These are phyloP conservation scores for Zygosaccharomyces sapae DNA, from an alignment of 1,139 yeast genomes.

Conservation along the genomic window DNA sequence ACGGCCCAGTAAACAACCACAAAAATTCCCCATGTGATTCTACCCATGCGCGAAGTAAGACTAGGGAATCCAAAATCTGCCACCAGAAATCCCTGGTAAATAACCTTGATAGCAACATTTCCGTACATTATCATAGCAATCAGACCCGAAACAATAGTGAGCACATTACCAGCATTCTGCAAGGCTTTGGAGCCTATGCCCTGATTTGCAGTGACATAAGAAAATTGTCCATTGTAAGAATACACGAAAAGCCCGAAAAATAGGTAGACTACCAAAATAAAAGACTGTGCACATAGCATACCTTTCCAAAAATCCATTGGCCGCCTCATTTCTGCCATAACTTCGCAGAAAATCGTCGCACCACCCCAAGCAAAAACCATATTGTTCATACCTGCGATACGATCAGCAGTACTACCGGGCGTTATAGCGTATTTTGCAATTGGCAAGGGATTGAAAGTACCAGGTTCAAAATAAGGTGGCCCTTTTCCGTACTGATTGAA, in stretches of 20 bases:
- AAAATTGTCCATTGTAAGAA: conserved; percentile 43
- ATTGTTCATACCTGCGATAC: conserved; percentile 42
- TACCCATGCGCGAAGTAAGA: conserved; percentile 36
- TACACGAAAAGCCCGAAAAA: conserved; percentile 43
- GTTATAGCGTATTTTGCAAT: conserved; percentile 14
- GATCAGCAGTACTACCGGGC: conserved; percentile 31
- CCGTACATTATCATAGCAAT: conserved; percentile 46
- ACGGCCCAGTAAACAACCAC: conserved; percentile 43
- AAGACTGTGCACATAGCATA: conserved; percentile 42
- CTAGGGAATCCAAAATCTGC: conserved; percentile 38
- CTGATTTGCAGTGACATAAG: conserved; percentile 43
- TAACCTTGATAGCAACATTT: conserved; percentile 43
- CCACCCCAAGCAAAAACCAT: conserved; percentile 49
- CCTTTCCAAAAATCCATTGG: conserved; percentile 48
- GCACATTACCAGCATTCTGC: conserved; percentile 43
- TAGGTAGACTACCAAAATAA: conserved; percentile 41
- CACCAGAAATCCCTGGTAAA: conserved; percentile 40
- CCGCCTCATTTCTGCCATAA: conserved; percentile 45
- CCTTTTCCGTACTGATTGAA: conserved; percentile 16
- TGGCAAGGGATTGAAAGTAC: conserved; percentile 19
- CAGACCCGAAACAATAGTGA: conserved; percentile 39
- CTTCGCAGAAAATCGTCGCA: conserved; percentile 44
- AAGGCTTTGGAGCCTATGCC: conserved; percentile 39
- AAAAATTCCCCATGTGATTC: conserved; percentile 37
- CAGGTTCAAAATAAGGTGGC: conserved; percentile 35